Conservation (phyloP, 345 rosid species). For the Hibiscus mutabilis region DNA sequence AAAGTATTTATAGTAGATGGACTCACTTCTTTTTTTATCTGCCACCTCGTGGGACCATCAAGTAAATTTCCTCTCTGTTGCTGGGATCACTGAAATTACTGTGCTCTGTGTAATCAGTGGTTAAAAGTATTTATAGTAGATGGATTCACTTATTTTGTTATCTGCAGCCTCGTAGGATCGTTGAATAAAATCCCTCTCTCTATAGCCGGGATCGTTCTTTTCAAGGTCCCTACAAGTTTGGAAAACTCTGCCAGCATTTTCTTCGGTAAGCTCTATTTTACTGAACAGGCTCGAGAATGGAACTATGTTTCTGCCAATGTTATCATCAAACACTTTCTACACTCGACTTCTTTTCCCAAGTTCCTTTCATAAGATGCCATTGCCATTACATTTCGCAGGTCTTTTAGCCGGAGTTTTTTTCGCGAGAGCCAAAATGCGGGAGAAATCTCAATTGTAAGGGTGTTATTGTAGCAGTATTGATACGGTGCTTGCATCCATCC, state of each 20-base stretch:
- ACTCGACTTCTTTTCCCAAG: not conserved
- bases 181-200: conserved; percentile 93
- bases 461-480: not conserved
- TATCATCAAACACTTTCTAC: not conserved
- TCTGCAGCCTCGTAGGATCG: conserved; percentile 88
- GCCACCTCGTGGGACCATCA: conserved; percentile 89
- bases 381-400: conserved; percentile 35
- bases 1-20: not conserved
- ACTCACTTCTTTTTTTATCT: conserved; percentile 15
- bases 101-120: not conserved
- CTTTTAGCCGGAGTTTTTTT: conserved; percentile 86
- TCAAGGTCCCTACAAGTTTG: conserved; percentile 86
- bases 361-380: not conserved
- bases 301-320: not conserved
- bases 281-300: not conserved
- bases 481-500: not conserved
- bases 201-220: conserved; percentile 74
- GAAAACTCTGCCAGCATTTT: conserved; percentile 92
- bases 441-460: conserved; percentile 36
- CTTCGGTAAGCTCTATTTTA: conserved; percentile 42
- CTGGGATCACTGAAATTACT: conserved; percentile 28
- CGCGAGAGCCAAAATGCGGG: conserved; percentile 85
- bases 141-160: conserved; percentile 7
- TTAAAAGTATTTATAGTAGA: not conserved
- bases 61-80: conserved; percentile 89